A percentile compares a stretch with the other conserved stretches of the same genome.
Conservation (phyloP, 331 rosid genomes). For the Rhamnella rubrinervis region DNA sequence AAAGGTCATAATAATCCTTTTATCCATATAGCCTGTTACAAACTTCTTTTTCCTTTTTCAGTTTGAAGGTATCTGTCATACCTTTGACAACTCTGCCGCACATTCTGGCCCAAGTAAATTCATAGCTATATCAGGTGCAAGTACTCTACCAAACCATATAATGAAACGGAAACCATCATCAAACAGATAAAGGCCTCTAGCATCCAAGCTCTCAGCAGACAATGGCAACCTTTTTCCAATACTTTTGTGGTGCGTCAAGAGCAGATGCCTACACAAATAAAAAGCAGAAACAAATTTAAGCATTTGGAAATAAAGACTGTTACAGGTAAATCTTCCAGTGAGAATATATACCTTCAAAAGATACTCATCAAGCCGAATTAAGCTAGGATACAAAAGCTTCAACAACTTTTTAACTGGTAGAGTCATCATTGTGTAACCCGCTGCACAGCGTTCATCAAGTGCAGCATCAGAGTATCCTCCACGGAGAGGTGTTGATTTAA, state of each 20-base stretch:
- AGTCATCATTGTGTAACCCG: constrained; percentile 82
- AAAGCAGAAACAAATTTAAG: constrained; percentile 29
- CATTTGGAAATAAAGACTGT: constrained; percentile 6
- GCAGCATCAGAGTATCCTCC: constrained; percentile 82
- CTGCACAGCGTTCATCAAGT: constrained; percentile 90
- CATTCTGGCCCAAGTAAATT: constrained; percentile 87
- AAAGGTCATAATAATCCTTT: no score
- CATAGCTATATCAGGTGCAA: constrained; percentile 87
- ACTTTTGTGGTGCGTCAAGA: constrained; percentile 50
- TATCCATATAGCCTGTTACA: neutral
- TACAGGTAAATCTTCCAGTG: constrained; percentile 13
- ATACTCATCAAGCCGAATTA: constrained; percentile 77
- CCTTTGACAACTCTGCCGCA: constrained; percentile 94
- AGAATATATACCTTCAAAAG: constrained; percentile 61
- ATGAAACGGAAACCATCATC: constrained; percentile 85
- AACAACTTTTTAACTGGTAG: constrained; percentile 73
- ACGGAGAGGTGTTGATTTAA: constrained; percentile 80
- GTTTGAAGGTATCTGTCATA: constrained; percentile 31
- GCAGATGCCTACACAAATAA: constrained; percentile 47
- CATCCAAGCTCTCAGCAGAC: constrained; percentile 78
- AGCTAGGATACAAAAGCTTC: constrained; percentile 84
- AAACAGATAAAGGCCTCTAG: constrained; percentile 78
- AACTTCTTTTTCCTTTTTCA: neutral
- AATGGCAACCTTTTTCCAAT: constrained; percentile 74
- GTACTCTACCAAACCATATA: constrained; percentile 90